Evolutionary conservation across 306 rosid genomes (phyloP), one percentile per base, ranked within the genome.

Genomic region (Cucurbita maxima): DNA sequence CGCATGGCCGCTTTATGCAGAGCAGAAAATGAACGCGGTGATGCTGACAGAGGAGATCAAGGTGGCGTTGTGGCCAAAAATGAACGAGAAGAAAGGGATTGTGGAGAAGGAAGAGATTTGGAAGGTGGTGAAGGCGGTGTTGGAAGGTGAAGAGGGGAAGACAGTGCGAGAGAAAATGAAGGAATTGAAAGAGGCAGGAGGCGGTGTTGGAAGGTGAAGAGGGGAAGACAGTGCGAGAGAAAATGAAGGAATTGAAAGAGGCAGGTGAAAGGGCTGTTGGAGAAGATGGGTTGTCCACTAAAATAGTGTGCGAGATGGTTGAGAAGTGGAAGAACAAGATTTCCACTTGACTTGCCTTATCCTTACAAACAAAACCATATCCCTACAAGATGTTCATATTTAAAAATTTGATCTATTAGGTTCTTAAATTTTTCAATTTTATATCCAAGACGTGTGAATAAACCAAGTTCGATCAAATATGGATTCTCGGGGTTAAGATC

Each of bases 71-170:
- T 81, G 89, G 14, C 74, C 83, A 0, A 75, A 62, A 51, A 45
- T 22, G 0, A 5, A 20, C 1, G 34, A 25, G 8, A 78, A 83
- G 0, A 68, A n/a, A 38, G 91, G 96, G 0, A n/a, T 92, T 1
- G 87, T 89, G 10, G 78, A 73, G 13, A 79, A 82, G 72, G 83
- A 81, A 1, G 92, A 92, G 56, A 85, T 89, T 20, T 85, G 82
- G 1, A 54, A 68, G 53, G 71, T 85, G 58, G 90, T 86, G 1
- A 88, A 83, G 75, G 76, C 77, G 10, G 30, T 92, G 0, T 76
- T 92, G 83, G 96, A 89, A 82, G 96, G 97, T 0, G 96, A 92
- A 48, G 88, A 87, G 47, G 97, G 96, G 2, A 92, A 92, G 71
- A 61, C 77, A 60, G 76, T 92, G 15, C 74, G 97, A 4, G 77